Evolutionary conservation across 768 basidiomycete genomes (phyloP).

Genomic region (Leucocoprinus sp.): DNA sequence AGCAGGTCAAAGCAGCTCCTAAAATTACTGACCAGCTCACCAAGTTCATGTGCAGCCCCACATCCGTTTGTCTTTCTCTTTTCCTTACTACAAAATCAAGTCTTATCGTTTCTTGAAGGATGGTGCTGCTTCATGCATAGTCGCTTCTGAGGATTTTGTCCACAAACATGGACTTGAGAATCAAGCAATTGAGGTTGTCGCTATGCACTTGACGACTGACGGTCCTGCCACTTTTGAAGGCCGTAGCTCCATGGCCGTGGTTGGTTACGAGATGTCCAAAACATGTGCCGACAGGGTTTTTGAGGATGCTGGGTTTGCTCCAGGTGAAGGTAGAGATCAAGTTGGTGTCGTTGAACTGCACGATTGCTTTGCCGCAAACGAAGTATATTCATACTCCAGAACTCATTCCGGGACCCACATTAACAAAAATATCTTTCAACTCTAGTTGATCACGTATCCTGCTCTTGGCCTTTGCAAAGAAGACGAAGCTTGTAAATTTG

Average conservation of each 20-base stretch:
- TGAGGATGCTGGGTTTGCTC: conserved; percentile 56
- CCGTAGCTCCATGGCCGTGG: conserved; percentile 67
- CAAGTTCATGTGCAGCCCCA: conserved; percentile 84
- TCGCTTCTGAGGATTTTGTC: conserved; percentile 76
- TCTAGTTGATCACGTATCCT: conserved; percentile 71
- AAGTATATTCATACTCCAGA: conserved; percentile 41
- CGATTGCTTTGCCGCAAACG: conserved; percentile 80
- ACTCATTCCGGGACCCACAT: no score
- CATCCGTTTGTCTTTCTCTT: conserved; percentile 39
- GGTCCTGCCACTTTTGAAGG: conserved; percentile 55
- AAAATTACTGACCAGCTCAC: conserved; percentile 70
- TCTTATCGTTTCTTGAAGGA: conserved; percentile 33
- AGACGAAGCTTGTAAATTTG: conserved; percentile 65
- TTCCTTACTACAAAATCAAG: background rate
- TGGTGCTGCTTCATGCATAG: conserved; percentile 67
- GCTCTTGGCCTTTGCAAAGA: conserved; percentile 64
- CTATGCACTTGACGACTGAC: conserved; percentile 61
- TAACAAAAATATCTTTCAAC: no score
- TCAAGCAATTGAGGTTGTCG: conserved; percentile 79
- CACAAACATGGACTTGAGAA: conserved; percentile 66
- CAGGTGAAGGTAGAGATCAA: conserved; percentile 56
- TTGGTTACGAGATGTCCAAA: conserved; percentile 76
- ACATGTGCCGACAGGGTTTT: conserved; percentile 63
- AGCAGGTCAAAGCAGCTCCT: conserved; percentile 57
- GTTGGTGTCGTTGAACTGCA: conserved; percentile 84